A percentile compares a stretch with the other conserved stretches of the same genome.
Evolutionary conservation across 2,329 filamentous ascomycete species (phyloP).

Genomic region (Fusarium proliferatum): DNA sequence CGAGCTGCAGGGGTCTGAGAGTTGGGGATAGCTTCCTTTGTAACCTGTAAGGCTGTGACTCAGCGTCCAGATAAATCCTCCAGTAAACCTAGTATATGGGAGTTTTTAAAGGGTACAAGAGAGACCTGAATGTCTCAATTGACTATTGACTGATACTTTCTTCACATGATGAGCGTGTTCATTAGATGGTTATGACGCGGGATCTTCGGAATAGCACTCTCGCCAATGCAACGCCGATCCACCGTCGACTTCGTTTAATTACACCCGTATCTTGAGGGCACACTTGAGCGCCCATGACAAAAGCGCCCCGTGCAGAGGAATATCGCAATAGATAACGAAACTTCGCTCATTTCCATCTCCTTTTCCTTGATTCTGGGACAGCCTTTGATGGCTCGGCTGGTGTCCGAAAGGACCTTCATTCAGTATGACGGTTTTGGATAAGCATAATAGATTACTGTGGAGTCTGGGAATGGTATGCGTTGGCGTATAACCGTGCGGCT

Average conservation of each 20-base stretch:
- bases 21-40: neutral
- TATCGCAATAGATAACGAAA: neutral
- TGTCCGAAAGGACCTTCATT: neutral
- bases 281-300: constrained; percentile 10
- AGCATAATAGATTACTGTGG: neutral
- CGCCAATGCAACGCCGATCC: constrained; percentile 8
- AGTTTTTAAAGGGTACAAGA: fast-evolving
- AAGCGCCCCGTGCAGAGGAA: neutral
- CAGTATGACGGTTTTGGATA: neutral
- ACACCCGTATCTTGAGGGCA: constrained; percentile 2
- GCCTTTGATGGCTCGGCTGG: neutral
- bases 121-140: fast-evolving
- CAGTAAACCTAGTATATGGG: fast-evolving
- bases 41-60: neutral
- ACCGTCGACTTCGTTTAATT: neutral
- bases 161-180: neutral
- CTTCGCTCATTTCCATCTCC: neutral
- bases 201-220: neutral
- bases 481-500: neutral
- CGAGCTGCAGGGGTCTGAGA: neutral
- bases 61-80: neutral
- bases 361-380: neutral
- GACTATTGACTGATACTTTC: neutral
- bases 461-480: neutral
- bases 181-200: neutral